Base-by-base conservation (phyloP, 306 rosid genomes). In the Malus fusca region DNA sequence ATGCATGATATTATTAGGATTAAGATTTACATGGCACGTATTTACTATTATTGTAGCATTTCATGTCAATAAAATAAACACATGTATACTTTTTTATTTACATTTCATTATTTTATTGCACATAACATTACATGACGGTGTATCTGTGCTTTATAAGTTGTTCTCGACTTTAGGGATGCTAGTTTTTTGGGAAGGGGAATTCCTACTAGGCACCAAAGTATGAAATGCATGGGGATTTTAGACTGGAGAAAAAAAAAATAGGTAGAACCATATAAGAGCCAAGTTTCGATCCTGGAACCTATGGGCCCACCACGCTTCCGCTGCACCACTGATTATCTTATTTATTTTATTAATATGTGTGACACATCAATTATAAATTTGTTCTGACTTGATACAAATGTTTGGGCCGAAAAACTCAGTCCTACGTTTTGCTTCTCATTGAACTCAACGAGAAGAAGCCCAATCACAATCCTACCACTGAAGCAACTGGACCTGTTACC, bases 101-200 rank as follows among this genome's bases (percentile, higher is more conserved):
- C 2, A 15, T 5, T 2, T 14, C 2, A 14, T 14, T 48, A 5
- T 48, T 14, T 48, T 48, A 48, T 48, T 14, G 2, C 1, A 48
- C 19, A 1, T 0, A 5, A 13, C 6, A 13, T 1, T 4, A 5
- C 6, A 4, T 46, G 6, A 4, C 2, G 19, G 7, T 14, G 8
- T 14, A 48, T 4, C 5, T 2, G 0, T 13, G 53, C 19, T 48
- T 48, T 14, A 6, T 46, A 46, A 46, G 19, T 46, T 46, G 19
- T 46, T 46, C 1, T 14, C 18, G 0, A 46, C 19, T 14, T 46
- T 46, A 46, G 0, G 9, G 3, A 1, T 37, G 11, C 42, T 8
- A 8, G 11, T 37, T 37, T 37, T 14, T 13, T 48, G 53, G 53
- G 19, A 48, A 14, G 19, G 7, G 53, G 17, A 4, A 4, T 48